Conservation (phyloP, 306 rosid species). For the Alnus glutinosa region DNA sequence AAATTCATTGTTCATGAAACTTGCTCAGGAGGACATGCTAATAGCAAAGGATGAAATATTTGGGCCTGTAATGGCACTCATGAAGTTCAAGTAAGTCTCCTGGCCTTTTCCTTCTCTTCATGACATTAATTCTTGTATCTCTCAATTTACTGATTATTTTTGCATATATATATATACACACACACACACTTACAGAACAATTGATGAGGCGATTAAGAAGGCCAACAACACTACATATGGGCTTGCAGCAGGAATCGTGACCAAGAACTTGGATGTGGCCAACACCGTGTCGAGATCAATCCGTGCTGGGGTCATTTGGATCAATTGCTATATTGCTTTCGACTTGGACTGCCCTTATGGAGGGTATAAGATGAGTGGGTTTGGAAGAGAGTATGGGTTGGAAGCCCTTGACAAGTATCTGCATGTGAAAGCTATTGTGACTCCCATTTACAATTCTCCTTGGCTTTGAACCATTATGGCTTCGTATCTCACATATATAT, state of each 20-base stretch:
- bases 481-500: not conserved
- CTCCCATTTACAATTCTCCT: slow-evolving; percentile 81
- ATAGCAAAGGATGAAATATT: slow-evolving; percentile 79
- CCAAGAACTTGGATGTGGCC: slow-evolving; percentile 63
- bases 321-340: slow-evolving; percentile 70
- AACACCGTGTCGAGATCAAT: slow-evolving; percentile 88
- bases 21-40: slow-evolving; percentile 68
- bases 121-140: too few species aligned
- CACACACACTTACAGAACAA: slow-evolving; percentile 43
- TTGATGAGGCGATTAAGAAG: slow-evolving; percentile 68
- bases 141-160: not conserved
- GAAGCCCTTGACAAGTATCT: slow-evolving; percentile 64
- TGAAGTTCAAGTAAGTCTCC: slow-evolving; percentile 74
- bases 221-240: slow-evolving; percentile 79
- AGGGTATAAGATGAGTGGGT: slow-evolving; percentile 83
- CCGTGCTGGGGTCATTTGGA: slow-evolving; percentile 75
- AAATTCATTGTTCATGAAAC: not conserved
- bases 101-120: too few species aligned
- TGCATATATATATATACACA: too few species aligned
- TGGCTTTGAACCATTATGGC: slow-evolving; percentile 56
- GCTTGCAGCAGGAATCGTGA: slow-evolving; percentile 78
- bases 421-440: slow-evolving; percentile 73
- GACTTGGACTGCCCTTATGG: slow-evolving; percentile 72
- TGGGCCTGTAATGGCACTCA: slow-evolving; percentile 76
- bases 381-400: slow-evolving; percentile 74